phyloP scores from a whole-genome alignment of 805 yeast genomes.

The Suhomyces prunicola region DNA sequence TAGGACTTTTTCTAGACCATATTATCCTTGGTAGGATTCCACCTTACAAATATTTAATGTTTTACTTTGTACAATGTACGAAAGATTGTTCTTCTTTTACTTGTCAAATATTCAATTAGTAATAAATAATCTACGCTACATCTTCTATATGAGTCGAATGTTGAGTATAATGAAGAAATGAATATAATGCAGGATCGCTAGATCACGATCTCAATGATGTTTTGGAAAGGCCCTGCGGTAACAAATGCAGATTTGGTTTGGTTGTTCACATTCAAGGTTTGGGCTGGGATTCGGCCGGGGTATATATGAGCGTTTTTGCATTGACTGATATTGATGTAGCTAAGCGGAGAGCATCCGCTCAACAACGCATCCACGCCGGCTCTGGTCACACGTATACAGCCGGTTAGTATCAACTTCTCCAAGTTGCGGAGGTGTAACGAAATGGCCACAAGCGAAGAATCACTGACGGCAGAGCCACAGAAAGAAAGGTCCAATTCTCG shows the following conservation, averaged over 20 bases:
- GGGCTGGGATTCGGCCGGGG: conserved; percentile 59
- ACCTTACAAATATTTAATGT: too few relatives aligned
- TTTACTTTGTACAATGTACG: too few relatives aligned
- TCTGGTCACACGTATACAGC: conserved; percentile 73
- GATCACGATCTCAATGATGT: conserved; percentile 56
- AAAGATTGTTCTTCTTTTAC: too few relatives aligned
- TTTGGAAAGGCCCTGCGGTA: conserved; percentile 49
- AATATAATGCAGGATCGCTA: conserved; percentile 16
- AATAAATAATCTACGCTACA: too few relatives aligned
- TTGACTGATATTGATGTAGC: conserved; percentile 60
- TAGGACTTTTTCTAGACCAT: too few relatives aligned
- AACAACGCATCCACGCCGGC: conserved; percentile 71
- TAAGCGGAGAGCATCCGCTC: conserved; percentile 52
- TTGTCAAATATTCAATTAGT: too few relatives aligned
- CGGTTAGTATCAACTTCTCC: conserved; percentile 51
- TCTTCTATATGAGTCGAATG: not conserved
- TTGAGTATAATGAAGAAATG: not conserved
- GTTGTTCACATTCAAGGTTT: conserved; percentile 47
- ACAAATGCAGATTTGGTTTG: conserved; percentile 58
- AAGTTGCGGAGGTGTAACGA: conserved; percentile 52
- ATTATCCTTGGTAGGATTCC: too few relatives aligned
- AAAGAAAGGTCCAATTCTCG: conserved; percentile 57
- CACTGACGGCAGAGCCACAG: conserved; percentile 80
- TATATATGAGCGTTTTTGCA: conserved; percentile 67
- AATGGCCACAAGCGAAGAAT: conserved; percentile 59